A percentile compares a stretch with the other conserved stretches of the same genome.
phyloP scores from a whole-genome alignment of 345 rosid species.

The Durio zibethinus region DNA sequence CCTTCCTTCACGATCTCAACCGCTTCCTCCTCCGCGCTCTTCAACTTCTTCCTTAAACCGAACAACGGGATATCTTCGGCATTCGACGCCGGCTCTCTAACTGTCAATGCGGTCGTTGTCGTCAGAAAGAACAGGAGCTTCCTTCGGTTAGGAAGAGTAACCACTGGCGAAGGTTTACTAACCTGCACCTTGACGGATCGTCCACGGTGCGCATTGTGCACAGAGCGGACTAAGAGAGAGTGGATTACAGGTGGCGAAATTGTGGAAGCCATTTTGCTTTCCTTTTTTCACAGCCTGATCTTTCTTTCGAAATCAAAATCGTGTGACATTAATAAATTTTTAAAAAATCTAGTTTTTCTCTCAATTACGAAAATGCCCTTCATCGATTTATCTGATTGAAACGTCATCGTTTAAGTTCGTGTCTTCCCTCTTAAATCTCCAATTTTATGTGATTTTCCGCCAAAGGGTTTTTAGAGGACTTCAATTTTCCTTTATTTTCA shows the following conservation, averaged over 20 bases:
- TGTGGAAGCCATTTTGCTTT: conserved; percentile 48
- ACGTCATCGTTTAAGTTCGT: background rate
- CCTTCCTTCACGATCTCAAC: conserved; percentile 75
- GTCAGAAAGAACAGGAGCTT: conserved; percentile 51
- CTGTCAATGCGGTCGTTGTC: conserved; percentile 40
- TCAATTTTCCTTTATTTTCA: background rate
- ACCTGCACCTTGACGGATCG: conserved; percentile 24
- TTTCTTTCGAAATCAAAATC: background rate
- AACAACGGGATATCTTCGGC: conserved; percentile 70
- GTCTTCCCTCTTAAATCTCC: background rate
- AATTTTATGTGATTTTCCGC: conserved; percentile 22
- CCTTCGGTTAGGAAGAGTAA: conserved; percentile 44
- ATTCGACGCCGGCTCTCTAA: conserved; percentile 30
- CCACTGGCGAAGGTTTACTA: conserved; percentile 23
- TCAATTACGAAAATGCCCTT: background rate
- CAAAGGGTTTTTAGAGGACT: conserved; percentile 15
- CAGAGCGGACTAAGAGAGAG: conserved; percentile 16
- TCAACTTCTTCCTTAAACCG: conserved; percentile 72
- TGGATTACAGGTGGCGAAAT: conserved; percentile 29
- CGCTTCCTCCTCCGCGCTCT: conserved; percentile 67
- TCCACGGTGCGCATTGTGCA: conserved; percentile 26
- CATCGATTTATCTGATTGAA: background rate
- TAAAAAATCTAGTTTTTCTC: background rate
- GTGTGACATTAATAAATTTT: background rate
- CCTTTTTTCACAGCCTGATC: background rate